Percentiles rank a stretch among this genome's conserved stretches.
Conservation (phyloP, 257 asterid genomes). For the Solanum appendiculatum region DNA sequence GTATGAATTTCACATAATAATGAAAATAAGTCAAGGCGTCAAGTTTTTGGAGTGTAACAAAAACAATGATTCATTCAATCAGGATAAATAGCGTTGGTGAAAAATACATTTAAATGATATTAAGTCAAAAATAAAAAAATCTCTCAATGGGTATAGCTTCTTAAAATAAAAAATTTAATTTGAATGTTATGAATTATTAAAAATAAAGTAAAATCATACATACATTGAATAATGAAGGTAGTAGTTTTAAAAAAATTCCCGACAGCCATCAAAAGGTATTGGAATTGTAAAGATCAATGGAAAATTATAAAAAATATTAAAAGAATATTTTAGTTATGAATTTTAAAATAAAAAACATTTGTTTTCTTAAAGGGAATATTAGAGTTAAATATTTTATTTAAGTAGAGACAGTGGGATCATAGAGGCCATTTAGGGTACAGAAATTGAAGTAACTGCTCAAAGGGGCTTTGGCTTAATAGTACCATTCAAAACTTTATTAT, state of each 20-base stretch:
- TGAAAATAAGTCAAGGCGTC: background rate
- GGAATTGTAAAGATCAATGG: background rate
- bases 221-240: background rate
- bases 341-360: background rate
- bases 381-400: background rate
- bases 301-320: background rate
- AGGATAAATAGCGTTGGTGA: background rate
- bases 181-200: background rate
- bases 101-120: background rate
- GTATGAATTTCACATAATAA: background rate
- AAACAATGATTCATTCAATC: background rate
- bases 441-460: background rate
- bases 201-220: background rate
- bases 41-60: background rate
- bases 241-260: background rate
- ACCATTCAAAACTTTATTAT: no score
- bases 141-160: background rate
- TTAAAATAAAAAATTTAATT: background rate
- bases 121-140: no score
- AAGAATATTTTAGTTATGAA: background rate
- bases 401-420: background rate
- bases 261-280: background rate
- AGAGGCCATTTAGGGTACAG: background rate
- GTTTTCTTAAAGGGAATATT: background rate
- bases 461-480: no score